Conservation (phyloP, 1,284 basidiomycete genomes). For the Tylopilus orsonianus region DNA sequence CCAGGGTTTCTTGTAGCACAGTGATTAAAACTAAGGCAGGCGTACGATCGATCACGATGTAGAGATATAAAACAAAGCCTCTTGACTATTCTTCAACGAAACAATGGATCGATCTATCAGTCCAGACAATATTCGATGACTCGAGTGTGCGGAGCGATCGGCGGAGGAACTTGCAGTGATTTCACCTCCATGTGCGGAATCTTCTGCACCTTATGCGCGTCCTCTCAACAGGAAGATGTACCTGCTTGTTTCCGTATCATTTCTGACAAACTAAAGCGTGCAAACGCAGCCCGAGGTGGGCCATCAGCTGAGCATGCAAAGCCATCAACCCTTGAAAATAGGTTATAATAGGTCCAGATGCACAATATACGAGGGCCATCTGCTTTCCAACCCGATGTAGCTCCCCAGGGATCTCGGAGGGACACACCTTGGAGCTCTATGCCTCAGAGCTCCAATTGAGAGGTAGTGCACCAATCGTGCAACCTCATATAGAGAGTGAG, state of each 20-base stretch:
- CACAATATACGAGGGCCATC: constrained; percentile 39
- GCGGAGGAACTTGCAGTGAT: no score
- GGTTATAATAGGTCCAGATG: constrained; percentile 58
- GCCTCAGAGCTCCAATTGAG: constrained; percentile 81
- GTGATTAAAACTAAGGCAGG: constrained; percentile 13
- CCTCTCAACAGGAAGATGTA: constrained; percentile 7
- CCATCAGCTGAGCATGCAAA: not conserved
- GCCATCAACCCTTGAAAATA: not conserved
- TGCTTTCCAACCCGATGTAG: constrained; percentile 9
- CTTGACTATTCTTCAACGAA: not conserved
- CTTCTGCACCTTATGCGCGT: constrained; percentile 36
- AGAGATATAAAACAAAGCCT: constrained; percentile 13
- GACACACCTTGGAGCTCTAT: constrained; percentile 49
- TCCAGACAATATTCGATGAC: no score
- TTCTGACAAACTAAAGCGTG: constrained; percentile 38
- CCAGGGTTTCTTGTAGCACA: constrained; percentile 1
- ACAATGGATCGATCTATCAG: no score
- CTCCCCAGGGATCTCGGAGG: constrained; percentile 1
- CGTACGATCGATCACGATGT: constrained; percentile 18
- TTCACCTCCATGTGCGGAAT: constrained; percentile 54
- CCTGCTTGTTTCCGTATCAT: constrained; percentile 27
- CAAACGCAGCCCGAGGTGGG: constrained; percentile 55
- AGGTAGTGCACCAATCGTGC: constrained; percentile 59
- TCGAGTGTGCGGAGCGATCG: not conserved
- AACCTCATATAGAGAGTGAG: constrained; percentile 67